phyloP scores from a whole-genome alignment of 2,329 filamentous ascomycete genomes.

The Ceratocystis alfenasii region DNA sequence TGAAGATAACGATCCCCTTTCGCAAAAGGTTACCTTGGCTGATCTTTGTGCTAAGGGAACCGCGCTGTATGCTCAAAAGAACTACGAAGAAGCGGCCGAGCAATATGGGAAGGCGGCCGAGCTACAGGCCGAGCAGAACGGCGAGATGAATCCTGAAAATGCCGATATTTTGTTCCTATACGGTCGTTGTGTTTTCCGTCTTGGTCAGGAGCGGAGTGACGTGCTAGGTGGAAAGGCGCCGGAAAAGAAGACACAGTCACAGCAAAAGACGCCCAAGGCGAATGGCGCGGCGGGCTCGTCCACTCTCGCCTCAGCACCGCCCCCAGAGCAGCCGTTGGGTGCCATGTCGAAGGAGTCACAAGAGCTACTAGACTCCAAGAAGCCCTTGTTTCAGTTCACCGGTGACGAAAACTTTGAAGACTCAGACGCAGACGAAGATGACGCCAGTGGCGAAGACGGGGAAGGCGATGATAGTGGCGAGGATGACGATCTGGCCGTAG shows the following conservation, averaged over 20 bases:
- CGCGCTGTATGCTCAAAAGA: slow-evolving; percentile 77
- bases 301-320: slow-evolving; percentile 25
- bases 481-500: slow-evolving; percentile 62
- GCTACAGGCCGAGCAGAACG: slow-evolving; percentile 81
- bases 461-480: slow-evolving; percentile 41
- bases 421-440: slow-evolving; percentile 58
- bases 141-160: slow-evolving; percentile 81
- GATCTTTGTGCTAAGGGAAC: slow-evolving; percentile 71
- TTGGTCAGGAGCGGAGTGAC: slow-evolving; percentile 87
- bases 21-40: slow-evolving; percentile 45
- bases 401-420: slow-evolving; percentile 90
- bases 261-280: slow-evolving; percentile 26
- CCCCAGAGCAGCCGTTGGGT: slow-evolving; percentile 28
- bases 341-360: slow-evolving; percentile 30
- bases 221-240: slow-evolving; percentile 74
- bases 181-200: slow-evolving; percentile 83
- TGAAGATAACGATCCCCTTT: slow-evolving; percentile 22
- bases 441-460: slow-evolving; percentile 32
- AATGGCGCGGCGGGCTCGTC: slow-evolving; percentile 33
- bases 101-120: slow-evolving; percentile 80
- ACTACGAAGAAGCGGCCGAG: slow-evolving; percentile 75
- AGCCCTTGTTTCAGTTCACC: slow-evolving; percentile 79
- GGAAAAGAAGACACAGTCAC: slow-evolving; percentile 36
- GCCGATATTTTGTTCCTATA: slow-evolving; percentile 92
- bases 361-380: slow-evolving; percentile 38